These are phyloP conservation scores for Veloboletus limbatus DNA, from an alignment of 1,284 basidiomycete genomes.

Conservation along the genomic window DNA sequence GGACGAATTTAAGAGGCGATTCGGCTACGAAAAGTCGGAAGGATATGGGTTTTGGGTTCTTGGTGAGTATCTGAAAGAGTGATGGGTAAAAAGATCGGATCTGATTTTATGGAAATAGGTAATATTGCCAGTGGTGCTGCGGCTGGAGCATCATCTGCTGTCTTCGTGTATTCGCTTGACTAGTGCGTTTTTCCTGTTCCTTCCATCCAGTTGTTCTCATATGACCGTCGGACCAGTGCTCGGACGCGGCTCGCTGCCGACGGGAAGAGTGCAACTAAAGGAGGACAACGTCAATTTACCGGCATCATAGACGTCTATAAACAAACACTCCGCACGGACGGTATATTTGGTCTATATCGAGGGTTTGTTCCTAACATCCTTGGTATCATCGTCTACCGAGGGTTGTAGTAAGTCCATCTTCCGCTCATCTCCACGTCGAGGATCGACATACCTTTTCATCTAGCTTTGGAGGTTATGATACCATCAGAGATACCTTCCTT, in stretches of 20 bases:
- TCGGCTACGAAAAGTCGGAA: constrained; percentile 53
- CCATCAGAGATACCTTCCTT: constrained; percentile 52
- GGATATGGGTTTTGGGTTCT: constrained; percentile 54
- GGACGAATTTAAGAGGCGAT: constrained; percentile 47
- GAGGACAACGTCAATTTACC: constrained; percentile 43
- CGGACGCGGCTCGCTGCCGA: constrained; percentile 56
- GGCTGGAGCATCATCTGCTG: constrained; percentile 46
- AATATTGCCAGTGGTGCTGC: constrained; percentile 47
- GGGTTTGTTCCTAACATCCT: constrained; percentile 62
- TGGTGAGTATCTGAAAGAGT: constrained; percentile 10
- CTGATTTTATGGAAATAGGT: constrained; percentile 27
- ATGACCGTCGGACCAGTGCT: constrained; percentile 33
- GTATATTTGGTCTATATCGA: constrained; percentile 54
- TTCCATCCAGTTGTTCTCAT: not conserved
- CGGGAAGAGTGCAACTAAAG: constrained; percentile 43
- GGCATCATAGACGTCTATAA: constrained; percentile 47
- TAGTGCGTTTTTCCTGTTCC: constrained; percentile 37
- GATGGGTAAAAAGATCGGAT: not conserved
- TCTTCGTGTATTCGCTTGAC: constrained; percentile 63
- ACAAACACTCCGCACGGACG: constrained; percentile 53
- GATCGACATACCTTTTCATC: not conserved
- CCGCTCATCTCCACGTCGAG: not conserved
- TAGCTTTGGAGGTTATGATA: constrained; percentile 51
- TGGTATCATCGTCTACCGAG: constrained; percentile 62
- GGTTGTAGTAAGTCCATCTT: constrained; percentile 42